phyloP scores from a whole-genome alignment of 108 stramenopile genomes.

The Fragilaria radians region DNA sequence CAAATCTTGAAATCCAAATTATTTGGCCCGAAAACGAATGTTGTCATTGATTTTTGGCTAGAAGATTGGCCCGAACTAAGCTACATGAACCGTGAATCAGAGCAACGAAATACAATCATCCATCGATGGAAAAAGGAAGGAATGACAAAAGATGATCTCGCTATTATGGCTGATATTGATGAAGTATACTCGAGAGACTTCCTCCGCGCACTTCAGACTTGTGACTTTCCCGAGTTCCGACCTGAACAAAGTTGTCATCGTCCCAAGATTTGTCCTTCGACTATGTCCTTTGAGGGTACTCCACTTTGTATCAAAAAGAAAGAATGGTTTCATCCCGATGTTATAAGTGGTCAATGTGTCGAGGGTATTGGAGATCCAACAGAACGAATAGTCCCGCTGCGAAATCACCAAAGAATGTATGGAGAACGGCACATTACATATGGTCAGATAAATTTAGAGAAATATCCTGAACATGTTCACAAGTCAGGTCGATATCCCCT shows the following conservation, averaged over 20 bases:
- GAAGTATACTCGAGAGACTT: constrained; percentile 53
- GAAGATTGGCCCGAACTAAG: neutral
- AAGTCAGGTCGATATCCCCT: constrained; percentile 10
- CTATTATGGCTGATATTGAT: constrained; percentile 43
- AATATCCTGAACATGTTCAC: constrained; percentile 8
- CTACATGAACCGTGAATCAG: constrained; percentile 16
- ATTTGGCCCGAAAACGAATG: neutral
- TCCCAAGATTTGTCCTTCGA: constrained; percentile 21
- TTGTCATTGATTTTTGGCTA: neutral
- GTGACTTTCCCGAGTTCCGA: constrained; percentile 35
- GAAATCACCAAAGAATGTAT: constrained; percentile 11
- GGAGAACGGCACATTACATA: constrained; percentile 8
- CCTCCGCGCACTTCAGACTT: constrained; percentile 42
- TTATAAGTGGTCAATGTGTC: constrained; percentile 42
- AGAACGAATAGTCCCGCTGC: constrained; percentile 12
- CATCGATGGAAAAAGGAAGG: constrained; percentile 47
- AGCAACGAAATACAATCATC: constrained; percentile 38
- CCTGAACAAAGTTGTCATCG: constrained; percentile 12
- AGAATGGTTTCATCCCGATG: constrained; percentile 46
- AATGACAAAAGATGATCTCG: constrained; percentile 48
- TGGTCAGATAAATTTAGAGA: constrained; percentile 5
- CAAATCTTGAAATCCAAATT: constrained; percentile 7
- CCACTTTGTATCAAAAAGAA: constrained; percentile 32
- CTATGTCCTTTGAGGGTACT: constrained; percentile 30
- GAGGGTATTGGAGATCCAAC: constrained; percentile 9